phyloP scores from a whole-genome alignment of 2,329 filamentous ascomycete genomes.

The Scedosporium dehoogii region DNA sequence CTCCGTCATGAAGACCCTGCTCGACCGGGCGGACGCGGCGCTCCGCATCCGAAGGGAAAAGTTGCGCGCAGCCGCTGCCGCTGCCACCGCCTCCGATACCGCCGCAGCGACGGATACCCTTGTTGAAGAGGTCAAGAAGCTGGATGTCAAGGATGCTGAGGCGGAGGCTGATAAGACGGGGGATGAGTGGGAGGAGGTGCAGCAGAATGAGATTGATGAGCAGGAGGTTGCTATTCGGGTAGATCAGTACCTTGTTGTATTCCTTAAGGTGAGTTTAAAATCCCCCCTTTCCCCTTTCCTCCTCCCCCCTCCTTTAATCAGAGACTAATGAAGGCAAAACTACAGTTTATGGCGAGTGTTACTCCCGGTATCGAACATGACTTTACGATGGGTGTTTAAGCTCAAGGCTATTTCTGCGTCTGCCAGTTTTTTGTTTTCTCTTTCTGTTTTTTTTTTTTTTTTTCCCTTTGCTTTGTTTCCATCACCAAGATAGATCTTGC shows the following conservation, averaged over 20 bases:
- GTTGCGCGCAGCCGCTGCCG: conserved; percentile 36
- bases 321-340: conserved; percentile 15
- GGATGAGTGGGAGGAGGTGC: conserved; percentile 54
- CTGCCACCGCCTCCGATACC: conserved; percentile 49
- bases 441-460: background rate
- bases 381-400: conserved; percentile 87
- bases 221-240: conserved; percentile 70
- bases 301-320: background rate
- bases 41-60: conserved; percentile 82
- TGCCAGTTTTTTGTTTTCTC: background rate
- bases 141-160: conserved; percentile 39
- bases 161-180: conserved; percentile 35
- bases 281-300: background rate
- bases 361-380: conserved; percentile 97
- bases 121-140: conserved; percentile 66
- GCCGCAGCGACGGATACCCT: conserved; percentile 55
- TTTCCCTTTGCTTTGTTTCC: background rate
- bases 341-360: conserved; percentile 70
- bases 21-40: conserved; percentile 89
- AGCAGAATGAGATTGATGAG: conserved; percentile 53
- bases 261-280: conserved; percentile 58
- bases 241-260: conserved; percentile 83
- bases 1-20: conserved; percentile 92
- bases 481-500: background rate
- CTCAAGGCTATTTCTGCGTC: background rate